Percentiles rank a stretch among this genome's conserved stretches.
Conservation (phyloP, 2,329 filamentous ascomycete species). For the Catunica adiposa region DNA sequence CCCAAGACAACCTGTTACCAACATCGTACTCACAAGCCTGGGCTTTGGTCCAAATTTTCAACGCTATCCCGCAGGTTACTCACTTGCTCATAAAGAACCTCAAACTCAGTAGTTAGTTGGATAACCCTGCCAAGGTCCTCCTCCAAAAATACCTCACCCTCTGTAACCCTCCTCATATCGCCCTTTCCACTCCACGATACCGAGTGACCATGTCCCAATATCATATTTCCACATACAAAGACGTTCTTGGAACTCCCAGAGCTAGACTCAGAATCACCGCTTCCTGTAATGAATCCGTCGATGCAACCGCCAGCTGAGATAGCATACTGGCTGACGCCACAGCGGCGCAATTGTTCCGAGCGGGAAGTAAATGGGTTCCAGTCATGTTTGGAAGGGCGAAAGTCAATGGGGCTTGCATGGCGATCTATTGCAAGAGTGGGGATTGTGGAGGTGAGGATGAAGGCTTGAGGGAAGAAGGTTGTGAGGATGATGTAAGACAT, state of each 20-base stretch:
- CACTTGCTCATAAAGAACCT: constrained; percentile 3
- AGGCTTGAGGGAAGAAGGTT: constrained; percentile 3
- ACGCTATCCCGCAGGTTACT: not conserved
- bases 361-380: constrained; percentile 1
- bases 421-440: not conserved
- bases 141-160: too few relatives aligned
- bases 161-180: too few relatives aligned
- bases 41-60: not conserved
- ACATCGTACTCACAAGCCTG: not conserved
- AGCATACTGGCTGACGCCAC: not conserved
- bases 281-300: not conserved
- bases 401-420: not conserved
- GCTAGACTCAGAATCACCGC: not conserved
- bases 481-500: not conserved
- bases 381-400: not conserved
- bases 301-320: not conserved
- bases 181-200: not conserved
- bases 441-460: not conserved
- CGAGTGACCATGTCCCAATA: not conserved
- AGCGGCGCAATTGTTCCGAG: not conserved
- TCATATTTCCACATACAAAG: not conserved
- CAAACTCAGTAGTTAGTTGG: constrained; percentile 1
- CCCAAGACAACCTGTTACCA: not conserved
- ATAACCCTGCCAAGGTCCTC: not conserved
- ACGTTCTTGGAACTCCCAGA: not conserved